These are phyloP conservation scores for Blastosporella zonata DNA, from an alignment of 1,284 basidiomycete genomes.

Conservation along the genomic window DNA sequence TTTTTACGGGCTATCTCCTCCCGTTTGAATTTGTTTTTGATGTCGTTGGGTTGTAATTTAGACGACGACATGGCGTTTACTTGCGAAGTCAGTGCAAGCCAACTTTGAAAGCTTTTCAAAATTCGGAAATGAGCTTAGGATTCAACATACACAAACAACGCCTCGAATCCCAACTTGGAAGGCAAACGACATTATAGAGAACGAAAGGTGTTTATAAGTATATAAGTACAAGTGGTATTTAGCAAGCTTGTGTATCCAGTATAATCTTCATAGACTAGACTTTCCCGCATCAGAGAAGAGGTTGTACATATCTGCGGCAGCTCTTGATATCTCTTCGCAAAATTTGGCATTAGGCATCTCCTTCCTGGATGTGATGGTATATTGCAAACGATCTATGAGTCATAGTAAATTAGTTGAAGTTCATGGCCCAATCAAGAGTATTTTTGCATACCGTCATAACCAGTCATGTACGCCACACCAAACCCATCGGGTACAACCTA, in stretches of 20 bases:
- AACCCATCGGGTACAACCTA: conserved; percentile 78
- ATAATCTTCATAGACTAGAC: conserved; percentile 17
- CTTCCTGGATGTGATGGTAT: conserved; percentile 74
- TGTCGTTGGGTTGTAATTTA: conserved; percentile 61
- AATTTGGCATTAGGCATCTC: conserved; percentile 76
- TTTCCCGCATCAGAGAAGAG: conserved; percentile 38
- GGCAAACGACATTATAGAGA: background rate
- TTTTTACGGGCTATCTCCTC: conserved; percentile 73
- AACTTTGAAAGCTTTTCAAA: background rate
- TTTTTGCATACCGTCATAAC: conserved; percentile 50
- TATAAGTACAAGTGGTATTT: background rate
- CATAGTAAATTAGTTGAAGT: background rate
- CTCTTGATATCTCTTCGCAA: conserved; percentile 59
- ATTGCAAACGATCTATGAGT: conserved; percentile 66
- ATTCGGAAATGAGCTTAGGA: background rate
- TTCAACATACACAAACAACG: conserved; percentile 10
- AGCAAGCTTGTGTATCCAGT: too few species aligned
- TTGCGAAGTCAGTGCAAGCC: background rate
- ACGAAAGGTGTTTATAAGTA: too few species aligned
- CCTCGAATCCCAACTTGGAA: background rate
- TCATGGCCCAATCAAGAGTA: background rate
- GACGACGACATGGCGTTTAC: conserved; percentile 40
- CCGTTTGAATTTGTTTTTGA: conserved; percentile 85
- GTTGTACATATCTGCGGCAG: conserved; percentile 62
- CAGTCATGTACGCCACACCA: conserved; percentile 76